These are phyloP conservation scores for Populus deltoides DNA, from an alignment of 345 rosid genomes.

Conservation along the genomic window DNA sequence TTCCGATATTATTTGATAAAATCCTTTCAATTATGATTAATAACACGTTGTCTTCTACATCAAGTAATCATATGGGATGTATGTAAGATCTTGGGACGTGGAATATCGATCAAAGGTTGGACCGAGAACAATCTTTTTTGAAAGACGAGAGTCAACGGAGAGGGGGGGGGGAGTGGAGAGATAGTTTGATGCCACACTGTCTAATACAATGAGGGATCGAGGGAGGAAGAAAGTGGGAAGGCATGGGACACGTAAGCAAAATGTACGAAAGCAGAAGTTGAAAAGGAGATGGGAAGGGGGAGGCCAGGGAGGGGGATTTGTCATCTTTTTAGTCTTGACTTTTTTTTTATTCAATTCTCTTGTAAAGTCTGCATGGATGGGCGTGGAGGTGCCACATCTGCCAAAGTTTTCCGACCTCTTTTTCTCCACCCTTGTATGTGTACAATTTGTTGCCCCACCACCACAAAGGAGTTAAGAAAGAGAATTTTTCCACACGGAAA, in stretches of 20 bases:
- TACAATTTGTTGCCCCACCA: neutral
- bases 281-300: neutral
- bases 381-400: constrained; percentile 9
- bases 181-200: neutral
- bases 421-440: constrained; percentile 3
- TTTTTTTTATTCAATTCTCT: constrained; percentile 12
- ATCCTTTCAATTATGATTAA: neutral
- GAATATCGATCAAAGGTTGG: neutral
- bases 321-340: constrained; percentile 12
- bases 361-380: constrained; percentile 6
- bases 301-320: neutral
- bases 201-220: neutral
- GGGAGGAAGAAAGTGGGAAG: constrained; percentile 14
- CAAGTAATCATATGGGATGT: no score
- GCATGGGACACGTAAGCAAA: constrained; percentile 7
- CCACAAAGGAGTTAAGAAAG: neutral
- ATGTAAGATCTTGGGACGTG: neutral
- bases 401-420: neutral
- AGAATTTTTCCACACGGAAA: neutral
- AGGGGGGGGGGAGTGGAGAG: neutral
- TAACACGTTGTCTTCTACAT: no score
- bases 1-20: neutral
- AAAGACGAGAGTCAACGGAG: neutral
- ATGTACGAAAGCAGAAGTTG: neutral
- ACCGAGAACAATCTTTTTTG: neutral